A percentile compares a stretch with the other conserved stretches of the same genome.
These are phyloP conservation scores for Kwoniella botswanensis DNA, from an alignment of 768 basidiomycete species.

Conservation along the genomic window DNA sequence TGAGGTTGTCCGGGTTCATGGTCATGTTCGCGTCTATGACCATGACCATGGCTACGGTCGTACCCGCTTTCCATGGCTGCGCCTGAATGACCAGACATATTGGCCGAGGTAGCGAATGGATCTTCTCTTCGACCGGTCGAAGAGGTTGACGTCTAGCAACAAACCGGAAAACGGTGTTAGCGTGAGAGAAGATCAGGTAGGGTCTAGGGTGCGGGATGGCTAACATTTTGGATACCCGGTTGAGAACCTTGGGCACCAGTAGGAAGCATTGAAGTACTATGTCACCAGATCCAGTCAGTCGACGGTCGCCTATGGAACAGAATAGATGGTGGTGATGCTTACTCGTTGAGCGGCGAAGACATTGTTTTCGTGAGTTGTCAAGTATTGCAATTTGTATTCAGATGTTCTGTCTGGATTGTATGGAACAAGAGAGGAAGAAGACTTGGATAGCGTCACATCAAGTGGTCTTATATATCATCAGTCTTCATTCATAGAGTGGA, in stretches of 20 bases:
- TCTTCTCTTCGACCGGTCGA: constrained; percentile 15
- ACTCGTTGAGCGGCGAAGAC: constrained; percentile 12
- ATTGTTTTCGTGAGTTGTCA: neutral
- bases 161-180: neutral
- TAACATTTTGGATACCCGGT: constrained; percentile 4
- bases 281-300: too few species aligned
- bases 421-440: neutral
- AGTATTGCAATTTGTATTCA: neutral
- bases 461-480: neutral
- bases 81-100: constrained; percentile 20
- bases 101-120: constrained; percentile 16
- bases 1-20: neutral
- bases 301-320: too few species aligned
- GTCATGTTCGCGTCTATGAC: neutral
- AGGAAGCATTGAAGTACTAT: constrained; percentile 14
- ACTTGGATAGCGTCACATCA: neutral
- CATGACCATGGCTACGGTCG: neutral
- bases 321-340: neutral
- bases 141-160: constrained; percentile 3
- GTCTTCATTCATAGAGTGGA: too few species aligned
- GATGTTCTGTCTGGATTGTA: neutral
- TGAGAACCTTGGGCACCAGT: constrained; percentile 9
- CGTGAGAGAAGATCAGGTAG: neutral
- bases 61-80: constrained; percentile 21
- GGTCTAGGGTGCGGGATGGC: neutral